Evolutionary conservation across 2,329 filamentous ascomycete species (phyloP), one percentile per base, ranked within the genome.

Genomic region (Pseudogymnoascus sp.): DNA sequence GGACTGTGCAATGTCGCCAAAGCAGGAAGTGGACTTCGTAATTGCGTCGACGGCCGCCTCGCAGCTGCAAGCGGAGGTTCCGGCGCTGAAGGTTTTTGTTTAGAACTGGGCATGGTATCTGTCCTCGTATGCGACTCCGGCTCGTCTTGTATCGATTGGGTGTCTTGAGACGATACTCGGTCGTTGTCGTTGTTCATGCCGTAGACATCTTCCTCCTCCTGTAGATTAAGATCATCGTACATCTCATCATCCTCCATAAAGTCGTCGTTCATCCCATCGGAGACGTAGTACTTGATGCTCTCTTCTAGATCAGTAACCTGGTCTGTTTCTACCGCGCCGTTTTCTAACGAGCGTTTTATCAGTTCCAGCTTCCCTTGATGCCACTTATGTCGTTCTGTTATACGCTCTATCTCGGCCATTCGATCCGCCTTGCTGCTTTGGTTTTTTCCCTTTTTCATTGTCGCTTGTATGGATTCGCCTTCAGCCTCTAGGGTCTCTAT

Each of bases 351-450:
- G 69, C 95, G 87, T 71, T 93, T 86, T 71, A 98, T 86, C 64
- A 98, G 82, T 77, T 99, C 95, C 67, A 99, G 82, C 74, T 96
- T 96, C 67, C 87, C 86, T 73, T 96, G 90, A 74, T 99, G 95
- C 90, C 91, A 98, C 77, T 96, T 97, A 81, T 98, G 93, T 70
- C 89, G 87, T 75, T 99, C 95, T 69, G 93, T 91, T 70, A 88
- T 82, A 65, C 84, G 81, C 72, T 96, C 89, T 68, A 99, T 89
- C 73, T 95, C 89, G 62, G 91, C 86, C 79, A 98, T 87, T 65
- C 93, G 88, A 68, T 96, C 93, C 2, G 90, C 88, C 77, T 96
- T 97, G 68, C 84, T 82, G 50, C 81, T 82, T 70, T 96, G 90
- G 75, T 89, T 91, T 80, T 97, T 98, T 72, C 92, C 90, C 80